These are phyloP conservation scores for Linum lewisii DNA, from an alignment of 345 rosid species.

Conservation along the genomic window DNA sequence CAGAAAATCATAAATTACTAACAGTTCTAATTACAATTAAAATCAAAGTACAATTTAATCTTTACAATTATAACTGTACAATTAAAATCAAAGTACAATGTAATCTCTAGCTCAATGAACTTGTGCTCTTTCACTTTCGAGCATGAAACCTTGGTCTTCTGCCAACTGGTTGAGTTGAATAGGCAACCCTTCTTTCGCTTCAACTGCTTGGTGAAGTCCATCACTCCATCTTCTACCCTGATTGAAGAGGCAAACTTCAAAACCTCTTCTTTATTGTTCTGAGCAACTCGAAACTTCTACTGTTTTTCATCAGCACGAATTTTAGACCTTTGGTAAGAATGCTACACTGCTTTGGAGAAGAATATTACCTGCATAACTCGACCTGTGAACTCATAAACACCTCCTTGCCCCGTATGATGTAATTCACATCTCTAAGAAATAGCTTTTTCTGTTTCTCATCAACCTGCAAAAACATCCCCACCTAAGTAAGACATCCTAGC, in stretches of 20 bases:
- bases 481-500: conserved; percentile 6
- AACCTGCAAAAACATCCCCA: conserved; percentile 46
- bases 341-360: conserved; percentile 6
- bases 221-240: conserved; percentile 99
- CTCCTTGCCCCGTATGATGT: conserved; percentile 86
- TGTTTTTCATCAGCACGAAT: neutral
- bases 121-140: no score
- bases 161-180: conserved; percentile 96
- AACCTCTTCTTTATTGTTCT: neutral
- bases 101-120: no score
- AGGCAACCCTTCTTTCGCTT: conserved; percentile 94
- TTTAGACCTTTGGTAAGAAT: neutral
- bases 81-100: no score
- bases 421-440: conserved; percentile 89
- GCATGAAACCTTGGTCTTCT: no score
- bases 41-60: no score
- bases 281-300: neutral
- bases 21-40: no score
- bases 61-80: no score
- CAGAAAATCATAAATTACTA: no score
- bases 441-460: conserved; percentile 94
- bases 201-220: conserved; percentile 99
- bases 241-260: conserved; percentile 12
- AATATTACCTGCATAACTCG: conserved; percentile 90
- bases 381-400: conserved; percentile 95